phyloP scores from a whole-genome alignment of 192 early-diverging fungal genomes.

The Linnemannia hyalina region DNA sequence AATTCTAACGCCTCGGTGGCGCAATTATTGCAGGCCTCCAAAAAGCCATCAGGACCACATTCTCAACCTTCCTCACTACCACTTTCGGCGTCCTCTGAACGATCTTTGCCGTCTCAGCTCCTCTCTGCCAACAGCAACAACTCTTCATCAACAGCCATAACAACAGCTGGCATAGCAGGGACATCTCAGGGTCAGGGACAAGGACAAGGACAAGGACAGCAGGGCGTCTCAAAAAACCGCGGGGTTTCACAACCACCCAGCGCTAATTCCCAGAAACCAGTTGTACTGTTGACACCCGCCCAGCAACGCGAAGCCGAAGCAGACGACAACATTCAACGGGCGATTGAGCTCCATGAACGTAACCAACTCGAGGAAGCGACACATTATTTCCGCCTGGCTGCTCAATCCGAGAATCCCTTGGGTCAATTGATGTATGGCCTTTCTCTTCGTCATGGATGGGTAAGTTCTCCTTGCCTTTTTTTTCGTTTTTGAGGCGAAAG shows the following conservation, averaged over 20 bases:
- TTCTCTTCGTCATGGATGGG: constrained; percentile 87
- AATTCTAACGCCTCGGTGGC: not conserved
- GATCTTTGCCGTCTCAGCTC: not conserved
- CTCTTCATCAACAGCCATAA: not conserved
- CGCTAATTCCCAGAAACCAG: not conserved
- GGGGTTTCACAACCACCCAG: constrained; percentile 1
- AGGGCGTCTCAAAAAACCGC: not conserved
- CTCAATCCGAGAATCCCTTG: constrained; percentile 73
- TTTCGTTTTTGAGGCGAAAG: not conserved
- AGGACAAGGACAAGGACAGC: not conserved
- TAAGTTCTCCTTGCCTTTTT: constrained; percentile 33
- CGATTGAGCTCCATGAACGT: constrained; percentile 79
- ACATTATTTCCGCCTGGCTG: constrained; percentile 76
- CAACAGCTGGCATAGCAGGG: not conserved
- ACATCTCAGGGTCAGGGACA: not conserved
- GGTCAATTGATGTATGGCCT: constrained; percentile 86
- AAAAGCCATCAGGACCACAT: not conserved
- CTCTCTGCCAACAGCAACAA: not conserved
- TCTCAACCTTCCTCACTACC: too few relatives aligned
- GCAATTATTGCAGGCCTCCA: not conserved
- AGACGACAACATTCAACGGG: constrained; percentile 75
- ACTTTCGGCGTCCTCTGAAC: too few relatives aligned
- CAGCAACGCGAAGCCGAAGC: constrained; percentile 57
- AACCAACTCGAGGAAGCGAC: constrained; percentile 84
- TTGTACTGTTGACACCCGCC: constrained; percentile 24